phyloP scores from a whole-genome alignment of 2,329 filamentous ascomycete species.

The Sporothrix inflata region DNA sequence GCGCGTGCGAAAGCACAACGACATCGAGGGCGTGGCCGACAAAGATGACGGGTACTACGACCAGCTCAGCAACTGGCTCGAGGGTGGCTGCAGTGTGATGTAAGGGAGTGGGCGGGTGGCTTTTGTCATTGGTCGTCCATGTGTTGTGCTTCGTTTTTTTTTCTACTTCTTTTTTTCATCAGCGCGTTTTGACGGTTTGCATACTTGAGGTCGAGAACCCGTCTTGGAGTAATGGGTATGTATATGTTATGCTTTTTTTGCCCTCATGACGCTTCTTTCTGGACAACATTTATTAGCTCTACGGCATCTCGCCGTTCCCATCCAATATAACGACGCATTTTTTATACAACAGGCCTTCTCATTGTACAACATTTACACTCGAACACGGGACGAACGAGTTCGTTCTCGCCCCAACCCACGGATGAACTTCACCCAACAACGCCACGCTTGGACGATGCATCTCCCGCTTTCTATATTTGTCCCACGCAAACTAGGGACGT shows the following conservation, averaged over 20 bases:
- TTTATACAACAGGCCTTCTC: background rate
- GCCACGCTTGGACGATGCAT: background rate
- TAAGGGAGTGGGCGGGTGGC: constrained; percentile 37
- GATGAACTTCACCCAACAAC: background rate
- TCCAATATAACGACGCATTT: background rate
- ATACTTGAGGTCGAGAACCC: background rate
- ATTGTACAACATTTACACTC: background rate
- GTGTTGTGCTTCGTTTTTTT: background rate
- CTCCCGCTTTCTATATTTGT: constrained; percentile 2
- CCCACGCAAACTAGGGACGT: background rate
- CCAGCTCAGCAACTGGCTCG: constrained; percentile 58
- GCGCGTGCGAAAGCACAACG: constrained; percentile 65
- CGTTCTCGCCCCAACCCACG: background rate
- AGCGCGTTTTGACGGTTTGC: constrained; percentile 5
- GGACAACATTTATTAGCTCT: background rate
- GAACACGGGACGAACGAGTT: background rate
- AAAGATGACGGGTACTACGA: constrained; percentile 77
- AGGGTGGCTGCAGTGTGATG: constrained; percentile 57
- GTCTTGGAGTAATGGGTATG: background rate
- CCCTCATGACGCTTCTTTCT: background rate
- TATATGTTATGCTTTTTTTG: background rate
- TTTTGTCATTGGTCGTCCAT: background rate
- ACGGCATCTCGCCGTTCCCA: background rate
- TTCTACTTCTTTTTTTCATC: background rate
- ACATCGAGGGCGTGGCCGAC: constrained; percentile 63